Base-by-base conservation (phyloP, 495 filamentous ascomycete genomes). In the Podospora anserina region DNA sequence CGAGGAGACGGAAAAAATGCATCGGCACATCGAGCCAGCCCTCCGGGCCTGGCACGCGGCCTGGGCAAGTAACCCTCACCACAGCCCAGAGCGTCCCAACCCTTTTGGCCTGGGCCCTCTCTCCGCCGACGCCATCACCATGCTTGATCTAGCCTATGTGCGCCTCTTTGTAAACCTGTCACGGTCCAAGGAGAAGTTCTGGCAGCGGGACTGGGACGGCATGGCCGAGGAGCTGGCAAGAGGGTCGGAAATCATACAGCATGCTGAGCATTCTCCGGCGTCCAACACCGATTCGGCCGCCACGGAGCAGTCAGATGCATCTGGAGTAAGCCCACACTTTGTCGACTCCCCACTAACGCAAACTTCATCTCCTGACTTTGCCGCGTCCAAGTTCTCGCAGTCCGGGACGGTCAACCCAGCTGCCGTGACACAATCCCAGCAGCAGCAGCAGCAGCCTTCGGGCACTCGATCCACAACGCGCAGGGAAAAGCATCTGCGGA, bases 141-240 rank as follows among this genome's bases (percentile, higher is more conserved):
- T 97, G n/a, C 83, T 97, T 6, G 94, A 99, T 74, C 85, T 99
- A 63, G 95, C 95, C 6, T 97, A 97, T 76, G 90, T 99, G 20
- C 87, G 95, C 59, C 82, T 99, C 23, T 97, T 93, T 79, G 94
- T 99, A 56, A 95, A 97, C 71, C 87, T 98, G 26, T 92, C 91
- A 2, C 88, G 92, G 23, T 90, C 92, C 18, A 97, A 97, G 76
- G 95, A 97, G 76, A 90, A 90, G 59, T 96, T 98, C 75, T 97
- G 93, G 92, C 90, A 92, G 71, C 88, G 93, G 15, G 93, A 99
- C 78, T 97, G 90, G 84, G 93, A 97, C 68, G 90, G 89, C 27
- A 92, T 98, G 89, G 91, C 92, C 1, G 90, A 96, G 64, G 95
- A 97, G 77, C 83, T 97, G 49, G 92, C 92, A 15, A 88, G 88